Evolutionary conservation across 768 basidiomycete genomes (phyloP).

Genomic region (Nevesoporus exiguus): DNA sequence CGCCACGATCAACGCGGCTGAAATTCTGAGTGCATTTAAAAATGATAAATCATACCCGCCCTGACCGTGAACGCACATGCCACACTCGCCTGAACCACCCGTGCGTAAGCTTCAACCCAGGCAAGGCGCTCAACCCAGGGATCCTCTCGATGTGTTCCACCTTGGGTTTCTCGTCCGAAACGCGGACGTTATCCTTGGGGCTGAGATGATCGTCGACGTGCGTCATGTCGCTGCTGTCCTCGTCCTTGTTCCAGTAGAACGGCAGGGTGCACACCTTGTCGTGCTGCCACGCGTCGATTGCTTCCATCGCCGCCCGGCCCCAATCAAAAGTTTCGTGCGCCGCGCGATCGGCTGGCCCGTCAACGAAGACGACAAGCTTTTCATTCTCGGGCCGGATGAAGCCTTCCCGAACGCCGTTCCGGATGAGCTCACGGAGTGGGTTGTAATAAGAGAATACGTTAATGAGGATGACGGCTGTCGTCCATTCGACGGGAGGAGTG

Average conservation of each 20-base stretch:
- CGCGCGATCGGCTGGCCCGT: slow-evolving; percentile 54
- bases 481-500: not conserved
- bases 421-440: slow-evolving; percentile 73
- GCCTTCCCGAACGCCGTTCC: slow-evolving; percentile 60
- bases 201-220: slow-evolving; percentile 1
- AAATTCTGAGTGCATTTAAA: not conserved
- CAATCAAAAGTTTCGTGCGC: slow-evolving; percentile 69
- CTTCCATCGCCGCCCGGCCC: slow-evolving; percentile 66
- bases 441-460: slow-evolving; percentile 85
- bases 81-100: slow-evolving; percentile 34
- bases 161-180: slow-evolving; percentile 7
- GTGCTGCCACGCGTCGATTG: slow-evolving; percentile 58
- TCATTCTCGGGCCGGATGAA: slow-evolving; percentile 69
- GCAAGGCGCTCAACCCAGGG: slow-evolving; percentile 19
- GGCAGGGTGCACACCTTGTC: slow-evolving; percentile 30
- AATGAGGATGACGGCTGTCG: slow-evolving; percentile 74
- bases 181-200: not conserved
- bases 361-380: slow-evolving; percentile 66
- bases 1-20: slow-evolving; percentile 13
- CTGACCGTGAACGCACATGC: slow-evolving; percentile 29
- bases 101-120: slow-evolving; percentile 23
- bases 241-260: slow-evolving; percentile 50
- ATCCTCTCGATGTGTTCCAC: slow-evolving; percentile 22
- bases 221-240: slow-evolving; percentile 33
- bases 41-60: slow-evolving; percentile 17